A percentile compares a stretch with the other conserved stretches of the same genome.
These are phyloP conservation scores for Apiospora kogelbergensis DNA, from an alignment of 2,329 filamentous ascomycete species.

Conservation along the genomic window DNA sequence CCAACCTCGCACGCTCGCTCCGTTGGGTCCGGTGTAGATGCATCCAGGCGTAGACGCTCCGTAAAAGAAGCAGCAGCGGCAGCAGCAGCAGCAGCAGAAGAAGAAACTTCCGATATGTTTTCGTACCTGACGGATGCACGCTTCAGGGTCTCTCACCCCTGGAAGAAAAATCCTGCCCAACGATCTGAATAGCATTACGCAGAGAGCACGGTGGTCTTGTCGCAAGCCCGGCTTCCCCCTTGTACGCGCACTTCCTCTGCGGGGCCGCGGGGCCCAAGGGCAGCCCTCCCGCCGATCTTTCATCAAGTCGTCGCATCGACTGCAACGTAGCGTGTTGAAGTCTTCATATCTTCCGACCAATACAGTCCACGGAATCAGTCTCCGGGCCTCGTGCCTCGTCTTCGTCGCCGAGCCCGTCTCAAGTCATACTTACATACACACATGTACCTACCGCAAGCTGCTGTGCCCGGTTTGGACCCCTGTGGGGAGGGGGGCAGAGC, in stretches of 20 bases:
- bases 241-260: neutral
- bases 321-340: neutral
- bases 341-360: neutral
- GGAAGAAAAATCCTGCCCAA: neutral
- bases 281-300: neutral
- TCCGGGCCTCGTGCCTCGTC: neutral
- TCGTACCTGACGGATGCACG: neutral
- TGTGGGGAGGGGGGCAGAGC: too few relatives aligned
- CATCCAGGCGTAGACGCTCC: too few relatives aligned
- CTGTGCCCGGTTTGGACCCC: too few relatives aligned
- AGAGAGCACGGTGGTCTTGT: neutral
- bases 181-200: neutral
- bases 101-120: neutral
- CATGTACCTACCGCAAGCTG: too few relatives aligned
- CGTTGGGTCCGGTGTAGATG: neutral
- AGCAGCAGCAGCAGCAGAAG: too few relatives aligned
- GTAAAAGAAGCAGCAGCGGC: too few relatives aligned
- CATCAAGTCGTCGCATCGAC: neutral
- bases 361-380: neutral
- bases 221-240: neutral
- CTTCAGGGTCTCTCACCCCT: neutral
- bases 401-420: too few relatives aligned
- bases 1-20: neutral
- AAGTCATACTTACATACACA: too few relatives aligned
- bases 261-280: neutral